phyloP scores from a whole-genome alignment of 2,329 filamentous ascomycete species.

The Botrytis medusae region DNA sequence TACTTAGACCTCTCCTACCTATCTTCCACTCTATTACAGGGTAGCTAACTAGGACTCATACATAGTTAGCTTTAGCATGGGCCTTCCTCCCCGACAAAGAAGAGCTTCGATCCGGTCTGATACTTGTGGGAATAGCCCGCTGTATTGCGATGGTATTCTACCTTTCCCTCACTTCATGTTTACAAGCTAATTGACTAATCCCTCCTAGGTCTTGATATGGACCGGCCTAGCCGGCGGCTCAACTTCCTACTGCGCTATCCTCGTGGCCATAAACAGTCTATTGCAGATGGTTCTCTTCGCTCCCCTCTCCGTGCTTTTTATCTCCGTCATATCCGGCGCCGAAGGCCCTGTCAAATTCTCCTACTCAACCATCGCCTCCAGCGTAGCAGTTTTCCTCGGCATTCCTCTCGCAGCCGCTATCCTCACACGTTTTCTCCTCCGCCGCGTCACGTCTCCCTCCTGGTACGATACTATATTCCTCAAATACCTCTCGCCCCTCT shows the following conservation, averaged over 20 bases:
- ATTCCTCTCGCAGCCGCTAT: constrained; percentile 80
- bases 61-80: constrained; percentile 62
- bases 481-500: constrained; percentile 68
- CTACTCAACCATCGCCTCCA: constrained; percentile 72
- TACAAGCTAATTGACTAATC: constrained; percentile 15
- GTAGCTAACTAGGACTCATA: not conserved
- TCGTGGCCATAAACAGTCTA: constrained; percentile 73
- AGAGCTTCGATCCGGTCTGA: constrained; percentile 64
- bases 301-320: constrained; percentile 63
- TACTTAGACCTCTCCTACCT: constrained; percentile 23
- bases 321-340: constrained; percentile 63
- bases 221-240: constrained; percentile 75
- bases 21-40: not conserved
- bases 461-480: constrained; percentile 72
- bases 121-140: constrained; percentile 78
- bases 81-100: constrained; percentile 61
- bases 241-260: constrained; percentile 77
- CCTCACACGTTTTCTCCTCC: constrained; percentile 67
- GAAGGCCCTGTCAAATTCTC: constrained; percentile 46
- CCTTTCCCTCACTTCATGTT: not conserved
- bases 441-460: constrained; percentile 51
- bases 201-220: constrained; percentile 63
- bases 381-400: constrained; percentile 80
- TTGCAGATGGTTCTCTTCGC: constrained; percentile 74
- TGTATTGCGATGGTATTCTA: constrained; percentile 79